phyloP scores from a whole-genome alignment of 495 filamentous ascomycete genomes.

The Trichocladium uniseriatum region DNA sequence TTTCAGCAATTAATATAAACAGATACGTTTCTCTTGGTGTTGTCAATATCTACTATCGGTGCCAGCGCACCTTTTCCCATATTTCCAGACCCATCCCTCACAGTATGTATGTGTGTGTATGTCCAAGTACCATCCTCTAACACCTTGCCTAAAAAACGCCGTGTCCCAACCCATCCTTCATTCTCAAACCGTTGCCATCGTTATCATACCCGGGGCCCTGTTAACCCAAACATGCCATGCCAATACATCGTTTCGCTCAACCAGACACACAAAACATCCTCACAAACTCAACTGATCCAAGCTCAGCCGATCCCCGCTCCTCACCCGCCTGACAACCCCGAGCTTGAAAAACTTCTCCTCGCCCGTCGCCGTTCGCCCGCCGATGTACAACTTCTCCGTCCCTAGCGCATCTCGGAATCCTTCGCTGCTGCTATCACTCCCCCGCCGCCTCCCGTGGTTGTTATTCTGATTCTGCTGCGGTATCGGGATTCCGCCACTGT shows the following conservation, averaged over 20 bases:
- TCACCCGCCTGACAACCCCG: conserved; percentile 45
- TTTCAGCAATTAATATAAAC: too few species aligned
- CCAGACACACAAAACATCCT: conserved; percentile 10
- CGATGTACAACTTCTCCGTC: conserved; percentile 78
- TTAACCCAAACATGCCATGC: too few species aligned
- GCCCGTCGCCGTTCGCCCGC: conserved; percentile 71
- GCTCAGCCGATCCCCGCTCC: conserved; percentile 47
- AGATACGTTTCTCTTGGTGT: too few species aligned
- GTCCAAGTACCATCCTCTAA: too few species aligned
- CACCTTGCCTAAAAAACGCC: too few species aligned
- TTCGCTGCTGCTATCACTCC: conserved; percentile 69
- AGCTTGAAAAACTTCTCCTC: conserved; percentile 82
- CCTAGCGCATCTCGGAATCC: conserved; percentile 69
- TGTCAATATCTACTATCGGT: too few species aligned
- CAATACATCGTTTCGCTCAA: too few species aligned
- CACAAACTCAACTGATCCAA: conserved; percentile 49
- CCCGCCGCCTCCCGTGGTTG: conserved; percentile 46
- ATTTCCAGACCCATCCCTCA: neutral
- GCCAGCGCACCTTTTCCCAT: neutral
- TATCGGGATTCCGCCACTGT: conserved; percentile 30
- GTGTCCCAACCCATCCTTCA: neutral
- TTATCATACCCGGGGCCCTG: too few species aligned
- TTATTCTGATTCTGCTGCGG: conserved; percentile 13
- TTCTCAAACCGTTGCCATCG: neutral
- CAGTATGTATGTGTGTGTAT: too few species aligned